These are phyloP conservation scores for Globisporangium recalcitrans DNA, from an alignment of 352 stramenopile genomes.

Conservation along the genomic window DNA sequence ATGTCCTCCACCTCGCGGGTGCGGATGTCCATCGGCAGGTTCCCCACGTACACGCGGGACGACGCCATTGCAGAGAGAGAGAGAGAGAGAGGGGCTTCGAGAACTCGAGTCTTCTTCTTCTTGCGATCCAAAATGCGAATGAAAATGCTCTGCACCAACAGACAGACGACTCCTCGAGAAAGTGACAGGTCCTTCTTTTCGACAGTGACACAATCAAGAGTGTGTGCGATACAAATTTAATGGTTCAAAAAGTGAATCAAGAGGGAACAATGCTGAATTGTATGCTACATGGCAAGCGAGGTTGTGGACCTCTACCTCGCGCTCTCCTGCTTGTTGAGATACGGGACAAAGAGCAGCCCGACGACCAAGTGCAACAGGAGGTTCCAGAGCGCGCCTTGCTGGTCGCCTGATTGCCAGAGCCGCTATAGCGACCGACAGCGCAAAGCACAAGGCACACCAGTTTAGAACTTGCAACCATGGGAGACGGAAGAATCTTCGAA, in stretches of 20 bases:
- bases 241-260: background rate
- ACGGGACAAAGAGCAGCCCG: slow-evolving; percentile 51
- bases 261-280: no score
- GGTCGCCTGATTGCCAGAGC: slow-evolving; percentile 40
- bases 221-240: background rate
- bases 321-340: slow-evolving; percentile 53
- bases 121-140: slow-evolving; percentile 6
- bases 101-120: background rate
- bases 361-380: slow-evolving; percentile 39
- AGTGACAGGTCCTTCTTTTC: no score
- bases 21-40: slow-evolving; percentile 68
- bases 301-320: no score
- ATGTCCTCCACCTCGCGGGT: slow-evolving; percentile 71
- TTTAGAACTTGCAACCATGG: background rate
- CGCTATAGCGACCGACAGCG: slow-evolving; percentile 24
- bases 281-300: no score
- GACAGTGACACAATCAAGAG: background rate
- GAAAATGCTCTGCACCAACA: slow-evolving; percentile 1
- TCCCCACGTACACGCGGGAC: slow-evolving; percentile 61
- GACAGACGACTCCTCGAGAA: background rate
- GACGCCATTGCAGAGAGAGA: slow-evolving; percentile 24
- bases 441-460: slow-evolving; percentile 1
- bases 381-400: slow-evolving; percentile 45
- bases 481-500: no score
- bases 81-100: background rate